phyloP scores from a whole-genome alignment of 768 basidiomycete genomes.

The Boletus rubroflammeus region DNA sequence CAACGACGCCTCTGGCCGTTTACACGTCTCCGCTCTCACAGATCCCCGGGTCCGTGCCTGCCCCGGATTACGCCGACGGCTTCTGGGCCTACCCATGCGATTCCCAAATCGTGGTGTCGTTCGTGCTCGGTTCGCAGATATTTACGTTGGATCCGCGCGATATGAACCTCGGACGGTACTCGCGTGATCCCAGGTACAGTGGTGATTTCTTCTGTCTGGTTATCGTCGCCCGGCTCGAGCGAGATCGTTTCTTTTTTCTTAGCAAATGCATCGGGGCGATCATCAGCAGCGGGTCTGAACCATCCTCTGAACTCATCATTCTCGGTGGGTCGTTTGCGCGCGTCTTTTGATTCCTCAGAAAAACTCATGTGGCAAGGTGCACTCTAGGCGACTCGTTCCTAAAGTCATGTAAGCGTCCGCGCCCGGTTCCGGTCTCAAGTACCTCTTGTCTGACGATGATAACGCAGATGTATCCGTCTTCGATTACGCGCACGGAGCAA shows the following conservation, averaged over 20 bases:
- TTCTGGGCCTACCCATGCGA: conserved; percentile 58
- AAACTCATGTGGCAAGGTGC: neutral
- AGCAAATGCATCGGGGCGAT: conserved; percentile 59
- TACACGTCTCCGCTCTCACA: conserved; percentile 18
- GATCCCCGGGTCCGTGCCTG: conserved; percentile 48
- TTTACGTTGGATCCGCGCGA: conserved; percentile 46
- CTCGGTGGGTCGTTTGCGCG: conserved; percentile 16
- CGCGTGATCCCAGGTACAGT: conserved; percentile 28
- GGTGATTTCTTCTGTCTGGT: no score
- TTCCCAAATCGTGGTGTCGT: conserved; percentile 31
- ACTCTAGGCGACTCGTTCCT: conserved; percentile 53
- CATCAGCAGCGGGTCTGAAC: conserved; percentile 36
- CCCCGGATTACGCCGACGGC: conserved; percentile 42
- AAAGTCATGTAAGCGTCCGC: conserved; percentile 52
- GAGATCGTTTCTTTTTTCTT: neutral
- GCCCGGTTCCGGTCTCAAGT: neutral
- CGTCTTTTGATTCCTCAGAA: no score
- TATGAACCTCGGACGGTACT: conserved; percentile 51
- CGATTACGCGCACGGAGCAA: conserved; percentile 51
- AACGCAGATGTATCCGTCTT: conserved; percentile 55
- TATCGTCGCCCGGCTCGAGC: neutral
- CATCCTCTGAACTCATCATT: conserved; percentile 5
- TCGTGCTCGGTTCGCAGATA: conserved; percentile 42
- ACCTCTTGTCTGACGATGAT: neutral
- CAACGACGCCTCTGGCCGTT: neutral